Percentiles rank a stretch among this genome's conserved stretches.
Evolutionary conservation across 139 green algal species (phyloP).

Genomic region (Asterochloris sp.): DNA sequence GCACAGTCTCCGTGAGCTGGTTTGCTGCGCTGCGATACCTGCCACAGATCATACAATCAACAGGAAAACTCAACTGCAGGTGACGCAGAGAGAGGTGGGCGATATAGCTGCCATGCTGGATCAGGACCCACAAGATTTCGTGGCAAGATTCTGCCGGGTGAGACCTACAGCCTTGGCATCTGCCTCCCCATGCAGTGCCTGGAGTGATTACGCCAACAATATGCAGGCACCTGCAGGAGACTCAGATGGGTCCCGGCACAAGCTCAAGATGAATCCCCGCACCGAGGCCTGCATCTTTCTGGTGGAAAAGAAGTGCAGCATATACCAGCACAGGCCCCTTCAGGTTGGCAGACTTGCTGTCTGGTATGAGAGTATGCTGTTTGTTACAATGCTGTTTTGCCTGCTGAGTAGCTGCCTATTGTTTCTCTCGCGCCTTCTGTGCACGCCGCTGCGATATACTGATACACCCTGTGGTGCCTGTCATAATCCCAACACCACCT

Average conservation of each 20-base stretch:
- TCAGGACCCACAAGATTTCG: neutral
- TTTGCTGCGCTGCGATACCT: neutral
- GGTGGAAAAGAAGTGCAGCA: neutral
- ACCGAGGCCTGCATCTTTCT: slow-evolving; percentile 4
- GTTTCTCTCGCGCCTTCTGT: neutral
- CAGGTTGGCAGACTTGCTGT: neutral
- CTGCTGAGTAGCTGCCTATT: too few relatives aligned
- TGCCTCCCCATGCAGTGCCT: neutral
- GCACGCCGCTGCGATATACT: neutral
- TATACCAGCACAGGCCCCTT: slow-evolving; percentile 3
- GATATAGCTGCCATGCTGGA: neutral
- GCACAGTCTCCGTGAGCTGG: neutral
- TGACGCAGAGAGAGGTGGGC: neutral
- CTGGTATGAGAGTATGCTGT: too few relatives aligned
- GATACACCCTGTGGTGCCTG: neutral
- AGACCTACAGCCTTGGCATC: neutral
- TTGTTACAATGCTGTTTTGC: too few relatives aligned
- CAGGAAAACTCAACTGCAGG: neutral
- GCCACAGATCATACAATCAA: neutral
- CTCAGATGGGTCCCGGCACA: neutral
- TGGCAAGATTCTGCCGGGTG: too few relatives aligned
- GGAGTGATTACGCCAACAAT: neutral
- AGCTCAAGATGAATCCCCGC: neutral
- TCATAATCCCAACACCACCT: neutral
- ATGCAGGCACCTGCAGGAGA: neutral